Conservation (phyloP, 495 filamentous ascomycete genomes). For the Clohesyomyces aquaticus region DNA sequence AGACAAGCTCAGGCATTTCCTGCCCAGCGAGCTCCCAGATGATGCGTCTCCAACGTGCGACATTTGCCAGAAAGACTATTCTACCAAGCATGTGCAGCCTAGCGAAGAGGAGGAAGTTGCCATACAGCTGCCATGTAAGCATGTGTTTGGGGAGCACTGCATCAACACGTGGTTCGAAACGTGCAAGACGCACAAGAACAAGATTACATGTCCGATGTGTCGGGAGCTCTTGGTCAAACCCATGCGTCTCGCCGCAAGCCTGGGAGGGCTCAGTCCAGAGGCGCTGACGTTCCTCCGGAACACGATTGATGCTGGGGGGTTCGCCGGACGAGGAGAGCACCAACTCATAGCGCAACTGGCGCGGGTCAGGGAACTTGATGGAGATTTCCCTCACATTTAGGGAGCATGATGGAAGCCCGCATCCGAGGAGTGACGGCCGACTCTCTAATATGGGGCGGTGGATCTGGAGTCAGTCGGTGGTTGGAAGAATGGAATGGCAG, state of each 20-base stretch:
- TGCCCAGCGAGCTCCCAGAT: slow-evolving; percentile 35
- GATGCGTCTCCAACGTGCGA: slow-evolving; percentile 25
- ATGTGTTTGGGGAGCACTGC: slow-evolving; percentile 39
- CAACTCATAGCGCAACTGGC: not conserved
- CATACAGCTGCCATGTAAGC: slow-evolving; percentile 38
- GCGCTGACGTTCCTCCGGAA: slow-evolving; percentile 5
- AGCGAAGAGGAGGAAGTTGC: slow-evolving; percentile 39
- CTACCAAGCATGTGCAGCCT: slow-evolving; percentile 17
- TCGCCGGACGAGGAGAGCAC: slow-evolving; percentile 5
- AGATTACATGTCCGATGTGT: slow-evolving; percentile 40
- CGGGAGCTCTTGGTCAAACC: slow-evolving; percentile 31
- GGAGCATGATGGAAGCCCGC: not conserved
- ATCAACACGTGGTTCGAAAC: slow-evolving; percentile 40
- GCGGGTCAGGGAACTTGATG: slow-evolving; percentile 8
- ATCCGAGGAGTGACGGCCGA: too few species aligned
- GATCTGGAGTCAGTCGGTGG: too few species aligned
- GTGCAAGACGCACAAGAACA: slow-evolving; percentile 37
- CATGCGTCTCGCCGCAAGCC: not conserved
- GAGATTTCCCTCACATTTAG: slow-evolving; percentile 19
- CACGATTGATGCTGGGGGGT: not conserved
- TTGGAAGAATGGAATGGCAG: not conserved
- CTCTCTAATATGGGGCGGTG: too few species aligned
- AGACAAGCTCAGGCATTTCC: slow-evolving; percentile 26
- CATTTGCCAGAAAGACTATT: slow-evolving; percentile 40
- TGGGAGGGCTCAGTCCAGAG: not conserved